Evolutionary conservation across 2,329 filamentous ascomycete genomes (phyloP).

Genomic region (Cryphonectria parasitica): DNA sequence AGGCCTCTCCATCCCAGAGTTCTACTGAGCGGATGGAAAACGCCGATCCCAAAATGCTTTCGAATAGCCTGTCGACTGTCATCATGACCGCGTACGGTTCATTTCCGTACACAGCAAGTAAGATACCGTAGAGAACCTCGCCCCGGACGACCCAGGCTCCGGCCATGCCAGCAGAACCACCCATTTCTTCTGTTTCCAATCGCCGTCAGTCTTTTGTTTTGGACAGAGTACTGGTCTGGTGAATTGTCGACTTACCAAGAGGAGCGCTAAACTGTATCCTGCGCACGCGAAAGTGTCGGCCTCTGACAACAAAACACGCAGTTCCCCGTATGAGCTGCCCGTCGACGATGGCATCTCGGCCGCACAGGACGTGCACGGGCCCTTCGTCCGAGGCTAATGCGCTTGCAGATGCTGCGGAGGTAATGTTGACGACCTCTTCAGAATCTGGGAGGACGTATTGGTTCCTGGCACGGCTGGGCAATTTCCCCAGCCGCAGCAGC

Average conservation of each 20-base stretch:
- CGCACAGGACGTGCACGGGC: constrained; percentile 17
- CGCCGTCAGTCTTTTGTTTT: background rate
- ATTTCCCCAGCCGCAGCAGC: constrained; percentile 17
- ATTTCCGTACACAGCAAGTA: constrained; percentile 24
- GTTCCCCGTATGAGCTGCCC: constrained; percentile 24
- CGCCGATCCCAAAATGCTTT: constrained; percentile 23
- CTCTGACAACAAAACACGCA: constrained; percentile 20
- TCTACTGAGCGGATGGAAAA: constrained; percentile 25
- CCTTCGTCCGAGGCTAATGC: constrained; percentile 20
- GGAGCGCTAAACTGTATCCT: constrained; percentile 18
- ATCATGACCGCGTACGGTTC: constrained; percentile 27
- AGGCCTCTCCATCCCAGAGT: constrained; percentile 23
- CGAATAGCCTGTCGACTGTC: constrained; percentile 19
- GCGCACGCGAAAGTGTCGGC: constrained; percentile 21
- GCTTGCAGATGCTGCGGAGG: constrained; percentile 17
- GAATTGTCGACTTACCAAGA: background rate
- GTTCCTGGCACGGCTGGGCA: constrained; percentile 14
- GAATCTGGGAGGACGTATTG: constrained; percentile 17
- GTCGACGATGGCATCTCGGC: constrained; percentile 5
- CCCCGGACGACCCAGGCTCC: constrained; percentile 25
- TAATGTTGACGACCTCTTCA: constrained; percentile 9
- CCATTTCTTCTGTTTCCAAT: background rate
- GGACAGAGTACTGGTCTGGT: too few species aligned
- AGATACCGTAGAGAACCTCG: constrained; percentile 23
- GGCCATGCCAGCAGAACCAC: constrained; percentile 5